A percentile compares a stretch with the other conserved stretches of the same genome.
Evolutionary conservation across 331 rosid genomes (phyloP).

Genomic region (Saraca asoca): DNA sequence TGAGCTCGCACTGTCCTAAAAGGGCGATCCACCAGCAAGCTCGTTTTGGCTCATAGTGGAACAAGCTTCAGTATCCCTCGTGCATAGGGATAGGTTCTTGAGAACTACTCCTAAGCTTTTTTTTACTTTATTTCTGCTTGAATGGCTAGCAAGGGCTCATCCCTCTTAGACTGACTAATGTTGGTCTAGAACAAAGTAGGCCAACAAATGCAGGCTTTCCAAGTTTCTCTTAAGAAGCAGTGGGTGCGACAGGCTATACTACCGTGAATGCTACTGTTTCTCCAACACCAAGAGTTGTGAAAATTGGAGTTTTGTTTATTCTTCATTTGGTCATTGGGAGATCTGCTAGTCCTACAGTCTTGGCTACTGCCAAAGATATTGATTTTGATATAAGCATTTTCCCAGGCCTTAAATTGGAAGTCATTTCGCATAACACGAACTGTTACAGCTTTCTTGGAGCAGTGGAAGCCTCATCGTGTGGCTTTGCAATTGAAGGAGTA

Average conservation of each 20-base stretch:
- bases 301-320: constrained; percentile 74
- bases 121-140: constrained; percentile 23
- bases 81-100: constrained; percentile 1
- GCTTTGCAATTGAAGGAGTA: constrained; percentile 74
- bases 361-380: constrained; percentile 71
- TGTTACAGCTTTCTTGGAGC: constrained; percentile 95
- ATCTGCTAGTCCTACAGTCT: constrained; percentile 68
- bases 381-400: constrained; percentile 68
- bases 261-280: constrained; percentile 43
- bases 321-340: constrained; percentile 74
- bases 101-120: constrained; percentile 11
- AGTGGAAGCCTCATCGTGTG: constrained; percentile 59
- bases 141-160: constrained; percentile 41
- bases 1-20: too few relatives aligned
- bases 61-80: too few relatives aligned
- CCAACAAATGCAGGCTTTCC: constrained; percentile 19
- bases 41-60: too few relatives aligned
- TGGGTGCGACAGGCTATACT: constrained; percentile 47
- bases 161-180: constrained; percentile 34
- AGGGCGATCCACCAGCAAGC: too few relatives aligned
- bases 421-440: constrained; percentile 65
- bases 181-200: constrained; percentile 32
- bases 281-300: constrained; percentile 49
- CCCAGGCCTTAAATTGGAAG: constrained; percentile 42
- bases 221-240: constrained; percentile 37